Evolutionary conservation across 1,139 yeast species (phyloP).

Genomic region (Saccharomyces hybrid): DNA sequence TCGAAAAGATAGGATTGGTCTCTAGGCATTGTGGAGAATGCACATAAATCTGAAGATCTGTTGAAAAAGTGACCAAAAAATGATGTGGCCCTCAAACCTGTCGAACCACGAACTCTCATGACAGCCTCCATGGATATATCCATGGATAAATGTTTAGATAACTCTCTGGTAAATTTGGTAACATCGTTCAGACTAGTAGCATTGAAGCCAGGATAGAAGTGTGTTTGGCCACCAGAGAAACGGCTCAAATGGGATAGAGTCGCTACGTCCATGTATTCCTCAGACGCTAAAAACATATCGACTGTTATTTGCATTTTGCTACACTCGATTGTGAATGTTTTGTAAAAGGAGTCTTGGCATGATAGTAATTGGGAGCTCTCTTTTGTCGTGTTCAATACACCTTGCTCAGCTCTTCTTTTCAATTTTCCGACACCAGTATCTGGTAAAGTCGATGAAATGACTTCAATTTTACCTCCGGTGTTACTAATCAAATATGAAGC

Average conservation of each 20-base stretch:
- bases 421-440: slow-evolving; percentile 80
- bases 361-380: slow-evolving; percentile 66
- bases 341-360: slow-evolving; percentile 79
- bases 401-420: slow-evolving; percentile 71
- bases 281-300: slow-evolving; percentile 81
- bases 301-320: slow-evolving; percentile 83
- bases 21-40: slow-evolving; percentile 96
- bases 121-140: slow-evolving; percentile 92
- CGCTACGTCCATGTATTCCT: slow-evolving; percentile 87
- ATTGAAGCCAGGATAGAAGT: slow-evolving; percentile 92
- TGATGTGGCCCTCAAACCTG: slow-evolving; percentile 75
- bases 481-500: slow-evolving; percentile 72
- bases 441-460: slow-evolving; percentile 76
- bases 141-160: slow-evolving; percentile 80
- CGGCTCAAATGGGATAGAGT: slow-evolving; percentile 82
- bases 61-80: slow-evolving; percentile 94
- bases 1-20: slow-evolving; percentile 92
- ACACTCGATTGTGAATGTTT: slow-evolving; percentile 89
- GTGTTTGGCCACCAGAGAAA: slow-evolving; percentile 94
- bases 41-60: slow-evolving; percentile 89
- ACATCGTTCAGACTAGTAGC: slow-evolving; percentile 79
- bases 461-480: slow-evolving; percentile 85
- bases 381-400: slow-evolving; percentile 75
- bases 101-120: slow-evolving; percentile 86
- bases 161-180: slow-evolving; percentile 77